phyloP scores from a whole-genome alignment of 306 rosid genomes.

The Ormosia emarginata region DNA sequence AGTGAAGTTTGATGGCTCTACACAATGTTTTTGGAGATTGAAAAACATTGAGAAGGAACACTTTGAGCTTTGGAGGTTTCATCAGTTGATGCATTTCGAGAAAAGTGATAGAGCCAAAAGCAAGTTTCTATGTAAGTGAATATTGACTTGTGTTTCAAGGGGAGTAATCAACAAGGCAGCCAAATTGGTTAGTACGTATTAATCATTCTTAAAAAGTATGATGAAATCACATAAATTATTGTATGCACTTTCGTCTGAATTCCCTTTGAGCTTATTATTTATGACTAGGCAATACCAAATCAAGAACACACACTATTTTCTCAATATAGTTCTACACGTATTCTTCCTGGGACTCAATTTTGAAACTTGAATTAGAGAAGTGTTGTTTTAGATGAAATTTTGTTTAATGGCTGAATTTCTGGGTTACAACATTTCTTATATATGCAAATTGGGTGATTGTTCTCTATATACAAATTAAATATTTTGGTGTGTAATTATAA shows the following conservation, averaged over 20 bases:
- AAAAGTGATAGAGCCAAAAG: neutral
- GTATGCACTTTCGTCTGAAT: neutral
- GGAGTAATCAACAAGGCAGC: neutral
- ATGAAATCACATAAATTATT: neutral
- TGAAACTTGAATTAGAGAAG: neutral
- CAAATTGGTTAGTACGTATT: neutral
- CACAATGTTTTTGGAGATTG: neutral
- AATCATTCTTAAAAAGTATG: neutral
- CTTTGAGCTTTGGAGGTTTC: neutral
- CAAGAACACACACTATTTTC: too few relatives aligned
- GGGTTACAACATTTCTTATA: neutral
- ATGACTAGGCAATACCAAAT: too few relatives aligned
- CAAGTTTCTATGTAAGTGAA: neutral
- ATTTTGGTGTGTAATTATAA: neutral
- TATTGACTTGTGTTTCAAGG: too few relatives aligned
- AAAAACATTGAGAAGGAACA: neutral
- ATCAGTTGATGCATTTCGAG: too few relatives aligned
- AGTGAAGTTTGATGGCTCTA: neutral
- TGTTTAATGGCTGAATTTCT: neutral
- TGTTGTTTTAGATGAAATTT: neutral
- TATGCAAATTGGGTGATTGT: neutral
- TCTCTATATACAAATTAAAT: too few relatives aligned
- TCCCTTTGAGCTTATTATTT: neutral
- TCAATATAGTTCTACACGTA: neutral
- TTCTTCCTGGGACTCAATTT: neutral